Conservation (phyloP, 768 basidiomycete species). For the Leccinum variicolor region DNA sequence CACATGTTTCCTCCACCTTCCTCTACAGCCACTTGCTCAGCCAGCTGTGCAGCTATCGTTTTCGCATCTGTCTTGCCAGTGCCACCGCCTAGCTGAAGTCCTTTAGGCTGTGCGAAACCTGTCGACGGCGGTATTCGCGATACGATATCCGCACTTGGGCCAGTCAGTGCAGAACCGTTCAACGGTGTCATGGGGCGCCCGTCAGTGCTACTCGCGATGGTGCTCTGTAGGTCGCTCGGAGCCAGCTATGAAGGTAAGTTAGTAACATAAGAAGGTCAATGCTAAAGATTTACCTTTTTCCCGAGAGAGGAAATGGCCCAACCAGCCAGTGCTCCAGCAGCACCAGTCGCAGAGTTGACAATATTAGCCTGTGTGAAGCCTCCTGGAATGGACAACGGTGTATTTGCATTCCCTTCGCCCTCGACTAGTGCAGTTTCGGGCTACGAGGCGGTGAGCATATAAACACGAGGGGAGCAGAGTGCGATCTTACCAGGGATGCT, state of each 20-base stretch:
- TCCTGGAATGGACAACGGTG: constrained; percentile 28
- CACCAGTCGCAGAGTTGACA: constrained; percentile 85
- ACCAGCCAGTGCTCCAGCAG: constrained; percentile 87
- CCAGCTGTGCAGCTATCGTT: constrained; percentile 50
- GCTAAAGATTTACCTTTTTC: constrained; percentile 55
- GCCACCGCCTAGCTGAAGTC: constrained; percentile 63
- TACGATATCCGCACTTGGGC: background rate
- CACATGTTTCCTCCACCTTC: constrained; percentile 50
- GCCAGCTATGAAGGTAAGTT: constrained; percentile 48
- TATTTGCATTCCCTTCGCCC: constrained; percentile 33
- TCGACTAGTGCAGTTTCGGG: constrained; percentile 51
- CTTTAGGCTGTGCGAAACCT: constrained; percentile 43
- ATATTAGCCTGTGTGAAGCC: constrained; percentile 38
- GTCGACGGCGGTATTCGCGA: constrained; percentile 9
- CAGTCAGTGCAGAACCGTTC: background rate
- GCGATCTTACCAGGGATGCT: constrained; percentile 66
- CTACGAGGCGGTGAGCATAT: constrained; percentile 30
- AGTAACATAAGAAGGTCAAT: background rate
- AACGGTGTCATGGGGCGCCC: constrained; percentile 43
- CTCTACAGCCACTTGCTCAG: constrained; percentile 50
- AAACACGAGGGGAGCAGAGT: background rate
- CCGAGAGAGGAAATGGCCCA: constrained; percentile 94
- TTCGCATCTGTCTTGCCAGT: constrained; percentile 40
- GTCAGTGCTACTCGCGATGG: constrained; percentile 45
- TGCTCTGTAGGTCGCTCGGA: constrained; percentile 67